Conservation (phyloP, 2,329 filamentous ascomycete species). For the Cordyceps javanica region DNA sequence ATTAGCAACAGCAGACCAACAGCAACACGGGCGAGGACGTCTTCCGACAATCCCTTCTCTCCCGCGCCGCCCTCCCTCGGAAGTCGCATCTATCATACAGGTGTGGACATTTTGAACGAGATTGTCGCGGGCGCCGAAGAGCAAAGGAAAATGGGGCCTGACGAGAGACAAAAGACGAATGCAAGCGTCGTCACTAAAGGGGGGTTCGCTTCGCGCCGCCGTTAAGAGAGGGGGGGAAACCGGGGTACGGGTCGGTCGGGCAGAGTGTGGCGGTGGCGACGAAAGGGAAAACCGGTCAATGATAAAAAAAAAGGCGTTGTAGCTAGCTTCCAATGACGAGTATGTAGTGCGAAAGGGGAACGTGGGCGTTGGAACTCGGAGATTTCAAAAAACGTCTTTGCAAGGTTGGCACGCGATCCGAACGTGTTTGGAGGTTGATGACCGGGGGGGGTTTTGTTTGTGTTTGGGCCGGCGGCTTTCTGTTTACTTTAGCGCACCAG, state of each 20-base stretch:
- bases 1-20: conserved; percentile 18
- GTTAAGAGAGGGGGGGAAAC: not conserved
- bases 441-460: not conserved
- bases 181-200: not conserved
- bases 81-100: conserved; percentile 22
- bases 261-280: not conserved
- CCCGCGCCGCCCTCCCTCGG: too few species aligned
- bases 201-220: not conserved
- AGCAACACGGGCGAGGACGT: not conserved
- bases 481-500: not conserved
- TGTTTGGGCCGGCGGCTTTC: not conserved
- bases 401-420: too few species aligned
- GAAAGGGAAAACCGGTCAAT: too few species aligned
- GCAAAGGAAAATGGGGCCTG: too few species aligned
- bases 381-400: too few species aligned
- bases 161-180: too few species aligned
- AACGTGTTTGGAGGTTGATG: not conserved
- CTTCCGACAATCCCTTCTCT: too few species aligned
- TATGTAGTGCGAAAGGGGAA: not conserved
- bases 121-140: conserved; percentile 1
- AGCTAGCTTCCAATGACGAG: not conserved
- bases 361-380: too few species aligned
- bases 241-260: not conserved
- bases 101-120: conserved; percentile 30
- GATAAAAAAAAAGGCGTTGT: too few species aligned